Conservation (phyloP, 2,329 filamentous ascomycete genomes). For the Ascochyta koolunga region DNA sequence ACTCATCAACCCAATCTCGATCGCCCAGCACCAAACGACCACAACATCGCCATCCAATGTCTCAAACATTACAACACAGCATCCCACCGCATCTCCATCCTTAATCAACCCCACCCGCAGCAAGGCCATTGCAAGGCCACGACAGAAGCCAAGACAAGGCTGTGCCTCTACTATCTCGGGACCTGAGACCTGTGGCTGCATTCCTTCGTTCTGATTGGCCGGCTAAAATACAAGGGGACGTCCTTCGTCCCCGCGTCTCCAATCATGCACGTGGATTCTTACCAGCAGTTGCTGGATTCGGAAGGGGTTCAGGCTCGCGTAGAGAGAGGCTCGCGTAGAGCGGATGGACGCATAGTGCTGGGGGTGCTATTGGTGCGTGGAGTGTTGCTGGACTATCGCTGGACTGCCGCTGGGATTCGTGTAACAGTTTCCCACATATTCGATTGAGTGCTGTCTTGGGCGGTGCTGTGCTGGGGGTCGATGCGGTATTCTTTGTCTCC, state of each 20-base stretch:
- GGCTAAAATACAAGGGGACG: background rate
- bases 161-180: background rate
- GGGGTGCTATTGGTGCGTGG: background rate
- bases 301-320: background rate
- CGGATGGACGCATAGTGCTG: too few species aligned
- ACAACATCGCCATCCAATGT: background rate
- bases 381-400: too few species aligned
- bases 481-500: too few species aligned
- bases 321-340: too few species aligned
- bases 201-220: background rate
- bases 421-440: too few species aligned
- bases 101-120: too few species aligned
- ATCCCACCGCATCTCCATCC: too few species aligned
- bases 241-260: background rate
- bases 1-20: too few species aligned
- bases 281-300: background rate
- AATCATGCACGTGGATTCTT: background rate
- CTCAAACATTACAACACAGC: background rate
- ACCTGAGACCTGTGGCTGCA: background rate
- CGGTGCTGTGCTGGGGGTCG: background rate
- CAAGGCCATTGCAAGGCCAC: background rate
- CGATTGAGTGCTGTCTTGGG: background rate
- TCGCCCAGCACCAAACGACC: too few species aligned
- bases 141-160: too few species aligned
- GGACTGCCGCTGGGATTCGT: too few species aligned